A percentile compares a stretch with the other conserved stretches of the same genome.
Evolutionary conservation across 768 basidiomycete species (phyloP).

Genomic region (Mycena polygramma): DNA sequence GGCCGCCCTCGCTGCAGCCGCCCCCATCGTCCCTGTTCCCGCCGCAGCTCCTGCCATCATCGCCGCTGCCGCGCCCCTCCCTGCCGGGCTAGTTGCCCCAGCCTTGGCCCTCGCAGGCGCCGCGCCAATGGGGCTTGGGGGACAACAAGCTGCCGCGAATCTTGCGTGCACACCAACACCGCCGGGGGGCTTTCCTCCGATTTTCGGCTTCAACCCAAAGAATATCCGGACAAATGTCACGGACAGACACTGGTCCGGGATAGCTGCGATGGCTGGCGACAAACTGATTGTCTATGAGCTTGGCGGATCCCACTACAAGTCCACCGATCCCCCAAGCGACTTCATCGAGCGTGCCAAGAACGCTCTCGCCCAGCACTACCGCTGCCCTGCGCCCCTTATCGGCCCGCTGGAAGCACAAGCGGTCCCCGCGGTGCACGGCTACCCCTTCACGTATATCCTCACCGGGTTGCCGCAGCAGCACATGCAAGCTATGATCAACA

Average conservation of each 20-base stretch:
- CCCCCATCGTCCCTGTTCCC: neutral
- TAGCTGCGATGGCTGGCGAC: neutral
- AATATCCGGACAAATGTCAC: neutral
- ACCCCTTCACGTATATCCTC: neutral
- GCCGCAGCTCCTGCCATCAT: neutral
- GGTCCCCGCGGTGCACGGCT: neutral
- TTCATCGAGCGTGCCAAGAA: neutral
- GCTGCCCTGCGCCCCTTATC: neutral
- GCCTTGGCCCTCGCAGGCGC: too few relatives aligned
- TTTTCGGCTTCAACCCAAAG: neutral
- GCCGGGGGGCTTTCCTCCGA: neutral
- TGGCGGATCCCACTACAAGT: neutral
- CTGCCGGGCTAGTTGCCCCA: too few relatives aligned
- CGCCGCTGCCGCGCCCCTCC: slow-evolving; percentile 52
- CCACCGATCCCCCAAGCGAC: neutral
- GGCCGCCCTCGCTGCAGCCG: neutral
- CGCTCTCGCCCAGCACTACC: neutral
- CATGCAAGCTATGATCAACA: too few relatives aligned
- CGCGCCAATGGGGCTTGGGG: too few relatives aligned
- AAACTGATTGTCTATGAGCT: neutral
- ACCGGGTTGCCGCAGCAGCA: neutral
- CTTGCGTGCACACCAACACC: too few relatives aligned
- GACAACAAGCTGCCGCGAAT: too few relatives aligned
- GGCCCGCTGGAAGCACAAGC: neutral
- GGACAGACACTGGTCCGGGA: neutral